Evolutionary conservation across 768 basidiomycete species (phyloP).

Genomic region (Boletus rubroflammeus): DNA sequence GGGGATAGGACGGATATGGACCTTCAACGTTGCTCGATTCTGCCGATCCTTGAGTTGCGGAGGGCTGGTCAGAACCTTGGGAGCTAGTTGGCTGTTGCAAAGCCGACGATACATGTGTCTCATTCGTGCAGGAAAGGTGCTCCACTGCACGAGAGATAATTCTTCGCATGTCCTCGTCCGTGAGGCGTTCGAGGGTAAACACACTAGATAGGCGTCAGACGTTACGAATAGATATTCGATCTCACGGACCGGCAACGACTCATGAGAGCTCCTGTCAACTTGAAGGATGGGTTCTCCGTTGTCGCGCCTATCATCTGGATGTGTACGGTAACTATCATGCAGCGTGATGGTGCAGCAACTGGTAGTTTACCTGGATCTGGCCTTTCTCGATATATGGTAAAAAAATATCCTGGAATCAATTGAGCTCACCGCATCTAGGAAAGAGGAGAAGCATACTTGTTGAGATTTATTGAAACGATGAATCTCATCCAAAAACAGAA

Average conservation of each 20-base stretch:
- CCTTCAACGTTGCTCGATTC: conserved; percentile 8
- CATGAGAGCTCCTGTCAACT: conserved; percentile 65
- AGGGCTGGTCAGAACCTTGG: conserved; percentile 17
- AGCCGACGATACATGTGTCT: neutral
- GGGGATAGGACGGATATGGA: conserved; percentile 31
- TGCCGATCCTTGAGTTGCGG: conserved; percentile 17
- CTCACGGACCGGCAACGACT: conserved; percentile 67
- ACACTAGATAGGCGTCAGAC: conserved; percentile 48
- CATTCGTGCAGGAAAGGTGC: conserved; percentile 28
- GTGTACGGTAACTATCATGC: neutral
- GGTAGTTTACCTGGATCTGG: conserved; percentile 51
- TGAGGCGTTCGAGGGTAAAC: conserved; percentile 66
- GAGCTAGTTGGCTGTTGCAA: conserved; percentile 13
- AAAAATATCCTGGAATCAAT: conserved; percentile 59
- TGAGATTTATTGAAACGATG: conserved; percentile 75
- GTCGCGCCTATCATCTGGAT: conserved; percentile 73
- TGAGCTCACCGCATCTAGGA: conserved; percentile 5
- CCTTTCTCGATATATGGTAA: conserved; percentile 80
- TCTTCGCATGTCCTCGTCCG: conserved; percentile 53
- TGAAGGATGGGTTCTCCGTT: conserved; percentile 89
- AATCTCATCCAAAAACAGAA: conserved; percentile 82
- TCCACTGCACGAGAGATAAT: conserved; percentile 56
- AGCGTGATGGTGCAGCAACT: neutral
- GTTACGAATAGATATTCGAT: neutral
- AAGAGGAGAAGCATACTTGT: conserved; percentile 41